phyloP scores from a whole-genome alignment of 2,329 filamentous ascomycete species.

The Fusarium pseudoanthophilum region DNA sequence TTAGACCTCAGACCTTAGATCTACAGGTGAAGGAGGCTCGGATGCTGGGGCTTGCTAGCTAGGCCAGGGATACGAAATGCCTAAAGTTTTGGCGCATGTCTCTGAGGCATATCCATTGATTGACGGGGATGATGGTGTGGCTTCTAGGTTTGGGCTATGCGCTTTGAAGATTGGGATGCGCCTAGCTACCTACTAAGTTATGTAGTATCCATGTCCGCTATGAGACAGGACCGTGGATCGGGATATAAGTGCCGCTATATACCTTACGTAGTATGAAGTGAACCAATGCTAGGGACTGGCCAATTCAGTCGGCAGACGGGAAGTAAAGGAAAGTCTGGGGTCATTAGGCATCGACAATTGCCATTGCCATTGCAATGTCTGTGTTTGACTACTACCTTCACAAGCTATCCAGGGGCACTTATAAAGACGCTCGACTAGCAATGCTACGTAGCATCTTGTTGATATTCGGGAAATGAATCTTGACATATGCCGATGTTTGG shows the following conservation, averaged over 20 bases:
- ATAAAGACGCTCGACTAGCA: background rate
- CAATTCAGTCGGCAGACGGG: background rate
- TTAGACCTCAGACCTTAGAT: background rate
- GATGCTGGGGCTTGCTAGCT: conserved; percentile 1
- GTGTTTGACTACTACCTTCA: background rate
- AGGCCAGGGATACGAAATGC: background rate
- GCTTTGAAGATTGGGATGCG: background rate
- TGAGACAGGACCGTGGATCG: background rate
- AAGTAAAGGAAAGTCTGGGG: background rate
- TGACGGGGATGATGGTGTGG: conserved; percentile 5
- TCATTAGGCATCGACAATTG: background rate
- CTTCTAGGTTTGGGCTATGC: conserved; percentile 16
- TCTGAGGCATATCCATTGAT: conserved; percentile 11
- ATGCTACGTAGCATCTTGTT: background rate
- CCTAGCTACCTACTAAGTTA: background rate
- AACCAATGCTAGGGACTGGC: background rate
- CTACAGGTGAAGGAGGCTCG: conserved; percentile 4
- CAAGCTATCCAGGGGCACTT: background rate
- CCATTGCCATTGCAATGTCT: background rate
- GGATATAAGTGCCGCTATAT: background rate
- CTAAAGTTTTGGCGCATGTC: conserved; percentile 9
- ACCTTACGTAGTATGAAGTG: background rate
- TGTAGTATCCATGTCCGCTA: background rate
- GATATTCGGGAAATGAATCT: background rate
- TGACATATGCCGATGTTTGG: background rate